Evolutionary conservation across 176 grass and related monocot genomes (phyloP).

Genomic region (Rhipidocladum racemiflorum): DNA sequence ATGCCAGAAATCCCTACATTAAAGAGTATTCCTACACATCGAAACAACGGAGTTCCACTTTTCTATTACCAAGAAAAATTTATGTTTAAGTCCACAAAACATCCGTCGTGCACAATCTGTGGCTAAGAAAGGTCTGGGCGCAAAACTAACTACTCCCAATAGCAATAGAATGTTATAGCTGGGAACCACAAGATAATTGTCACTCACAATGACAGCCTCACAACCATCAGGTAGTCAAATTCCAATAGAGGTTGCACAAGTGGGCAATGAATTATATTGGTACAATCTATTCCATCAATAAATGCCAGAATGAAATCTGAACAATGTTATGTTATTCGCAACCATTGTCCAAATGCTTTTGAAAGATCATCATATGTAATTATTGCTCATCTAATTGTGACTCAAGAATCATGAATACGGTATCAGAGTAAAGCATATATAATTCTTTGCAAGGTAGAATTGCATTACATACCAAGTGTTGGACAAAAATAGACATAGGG

Average conservation of each 20-base stretch:
- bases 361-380: background rate
- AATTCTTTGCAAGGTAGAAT: constrained; percentile 54
- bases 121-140: background rate
- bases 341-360: background rate
- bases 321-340: background rate
- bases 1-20: constrained; percentile 82
- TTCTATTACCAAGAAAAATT: background rate
- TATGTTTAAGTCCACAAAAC: background rate
- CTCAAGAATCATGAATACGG: constrained; percentile 6
- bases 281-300: background rate
- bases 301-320: background rate
- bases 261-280: background rate
- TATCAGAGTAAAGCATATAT: constrained; percentile 58
- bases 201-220: background rate
- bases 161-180: background rate
- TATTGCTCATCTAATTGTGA: background rate
- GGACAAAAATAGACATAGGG: background rate
- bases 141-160: background rate
- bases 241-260: background rate
- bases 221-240: background rate
- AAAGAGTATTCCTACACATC: constrained; percentile 19
- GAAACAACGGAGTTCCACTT: background rate
- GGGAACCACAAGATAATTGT: background rate
- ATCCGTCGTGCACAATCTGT: background rate
- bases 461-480: background rate